A percentile compares a stretch with the other conserved stretches of the same genome.
These are phyloP conservation scores for Fusarium sambucinum DNA, from an alignment of 2,329 filamentous ascomycete genomes.

Conservation along the genomic window DNA sequence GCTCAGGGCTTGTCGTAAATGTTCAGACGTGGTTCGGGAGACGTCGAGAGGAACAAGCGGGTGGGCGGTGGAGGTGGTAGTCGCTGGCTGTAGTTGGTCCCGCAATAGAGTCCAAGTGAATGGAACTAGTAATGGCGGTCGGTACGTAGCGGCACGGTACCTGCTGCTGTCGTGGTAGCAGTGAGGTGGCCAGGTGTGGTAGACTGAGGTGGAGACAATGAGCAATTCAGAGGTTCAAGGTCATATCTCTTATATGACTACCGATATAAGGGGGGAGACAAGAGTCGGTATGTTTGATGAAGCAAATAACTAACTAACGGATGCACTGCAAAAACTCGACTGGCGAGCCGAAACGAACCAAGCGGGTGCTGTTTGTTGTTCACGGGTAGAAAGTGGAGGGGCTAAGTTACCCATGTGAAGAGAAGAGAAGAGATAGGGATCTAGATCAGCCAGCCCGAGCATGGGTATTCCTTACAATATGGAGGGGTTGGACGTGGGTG, in stretches of 20 bases:
- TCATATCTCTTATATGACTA: conserved; percentile 32
- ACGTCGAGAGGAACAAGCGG: conserved; percentile 43
- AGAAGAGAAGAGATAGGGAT: conserved; percentile 22
- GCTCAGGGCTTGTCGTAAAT: conserved; percentile 35
- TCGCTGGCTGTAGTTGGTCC: conserved; percentile 37
- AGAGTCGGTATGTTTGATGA: background rate
- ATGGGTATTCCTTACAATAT: conserved; percentile 22
- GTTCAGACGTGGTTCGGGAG: conserved; percentile 42
- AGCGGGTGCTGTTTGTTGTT: conserved; percentile 31
- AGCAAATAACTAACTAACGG: background rate
- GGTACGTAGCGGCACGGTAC: conserved; percentile 36
- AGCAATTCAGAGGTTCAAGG: conserved; percentile 38
- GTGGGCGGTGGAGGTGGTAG: conserved; percentile 45
- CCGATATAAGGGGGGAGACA: background rate
- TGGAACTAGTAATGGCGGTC: conserved; percentile 34
- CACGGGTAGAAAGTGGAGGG: conserved; percentile 26
- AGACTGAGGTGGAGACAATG: conserved; percentile 35
- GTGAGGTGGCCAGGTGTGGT: conserved; percentile 25
- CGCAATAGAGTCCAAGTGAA: conserved; percentile 37
- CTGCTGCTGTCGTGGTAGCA: conserved; percentile 31
- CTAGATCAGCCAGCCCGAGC: conserved; percentile 26
- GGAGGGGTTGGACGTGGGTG: conserved; percentile 25
- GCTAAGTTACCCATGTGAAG: conserved; percentile 20
- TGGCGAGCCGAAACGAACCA: conserved; percentile 7
- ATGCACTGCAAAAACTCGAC: conserved; percentile 2